A percentile compares a stretch with the other conserved stretches of the same genome.
These are phyloP conservation scores for Penicillium riverlandense DNA, from an alignment of 495 filamentous ascomycete genomes.

Conservation along the genomic window DNA sequence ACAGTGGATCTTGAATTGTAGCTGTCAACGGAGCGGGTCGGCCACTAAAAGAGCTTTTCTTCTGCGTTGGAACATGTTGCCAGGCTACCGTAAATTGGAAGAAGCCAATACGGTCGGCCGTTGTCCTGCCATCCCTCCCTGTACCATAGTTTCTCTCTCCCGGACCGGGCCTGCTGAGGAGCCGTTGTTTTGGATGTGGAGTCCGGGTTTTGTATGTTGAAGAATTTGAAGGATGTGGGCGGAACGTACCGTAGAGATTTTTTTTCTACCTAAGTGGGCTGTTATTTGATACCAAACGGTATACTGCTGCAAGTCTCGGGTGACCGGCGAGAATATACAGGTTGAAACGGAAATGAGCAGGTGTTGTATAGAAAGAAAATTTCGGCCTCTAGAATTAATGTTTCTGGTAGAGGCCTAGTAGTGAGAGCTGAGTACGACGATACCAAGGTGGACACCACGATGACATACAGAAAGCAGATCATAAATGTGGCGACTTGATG, in stretches of 20 bases:
- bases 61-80: background rate
- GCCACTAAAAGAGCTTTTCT: background rate
- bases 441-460: background rate
- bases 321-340: background rate
- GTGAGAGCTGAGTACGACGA: too few relatives aligned
- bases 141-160: constrained; percentile 14
- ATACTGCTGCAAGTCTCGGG: constrained; percentile 8
- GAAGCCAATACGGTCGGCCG: background rate
- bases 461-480: background rate
- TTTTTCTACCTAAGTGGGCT: constrained; percentile 1
- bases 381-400: too few relatives aligned
- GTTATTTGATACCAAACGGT: background rate
- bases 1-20: constrained; percentile 12
- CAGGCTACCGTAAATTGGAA: background rate
- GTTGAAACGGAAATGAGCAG: too few relatives aligned
- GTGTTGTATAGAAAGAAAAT: too few relatives aligned
- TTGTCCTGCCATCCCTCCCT: background rate
- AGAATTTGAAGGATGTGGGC: background rate
- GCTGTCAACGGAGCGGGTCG: constrained; percentile 12
- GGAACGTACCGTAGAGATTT: background rate
- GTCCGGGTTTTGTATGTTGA: constrained; percentile 7
- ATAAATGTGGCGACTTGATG: background rate
- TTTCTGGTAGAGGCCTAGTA: too few relatives aligned
- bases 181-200: constrained; percentile 19
- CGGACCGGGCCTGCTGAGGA: constrained; percentile 21